Conservation (phyloP, 371 early-diverging fungal genomes). For the Mortierella sp. region DNA sequence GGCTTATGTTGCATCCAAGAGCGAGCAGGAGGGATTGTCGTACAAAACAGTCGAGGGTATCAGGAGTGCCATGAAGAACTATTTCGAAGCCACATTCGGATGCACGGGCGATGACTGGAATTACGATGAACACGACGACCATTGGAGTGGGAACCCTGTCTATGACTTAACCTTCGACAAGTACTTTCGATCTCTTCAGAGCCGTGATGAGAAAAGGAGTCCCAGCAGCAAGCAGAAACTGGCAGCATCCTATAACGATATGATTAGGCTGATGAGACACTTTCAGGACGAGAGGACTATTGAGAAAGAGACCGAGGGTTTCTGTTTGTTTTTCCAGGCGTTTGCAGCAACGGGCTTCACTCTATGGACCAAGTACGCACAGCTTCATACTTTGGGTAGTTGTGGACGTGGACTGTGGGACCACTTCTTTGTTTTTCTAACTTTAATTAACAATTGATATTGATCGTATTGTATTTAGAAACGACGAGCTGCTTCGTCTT, state of each 20-base stretch:
- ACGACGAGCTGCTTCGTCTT: not conserved
- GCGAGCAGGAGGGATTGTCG: not conserved
- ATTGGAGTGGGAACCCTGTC: conserved; percentile 16
- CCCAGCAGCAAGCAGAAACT: conserved; percentile 22
- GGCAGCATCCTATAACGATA: not conserved
- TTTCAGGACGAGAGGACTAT: conserved; percentile 4
- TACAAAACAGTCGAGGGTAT: conserved; percentile 22
- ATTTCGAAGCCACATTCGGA: conserved; percentile 8
- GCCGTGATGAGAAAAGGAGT: conserved; percentile 4
- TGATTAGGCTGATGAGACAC: conserved; percentile 6
- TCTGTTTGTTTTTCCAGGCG: conserved; percentile 13
- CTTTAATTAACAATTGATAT: too few species aligned
- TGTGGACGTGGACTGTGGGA: too few species aligned
- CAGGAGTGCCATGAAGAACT: conserved; percentile 19
- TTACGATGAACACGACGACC: not conserved
- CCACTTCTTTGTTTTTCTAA: too few species aligned
- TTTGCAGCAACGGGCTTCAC: not conserved
- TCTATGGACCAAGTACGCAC: not conserved
- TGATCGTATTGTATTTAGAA: too few species aligned
- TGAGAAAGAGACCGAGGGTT: not conserved
- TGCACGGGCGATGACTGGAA: conserved; percentile 14
- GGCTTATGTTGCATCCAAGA: conserved; percentile 14
- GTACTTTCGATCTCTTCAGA: conserved; percentile 14
- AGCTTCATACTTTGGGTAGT: too few species aligned
- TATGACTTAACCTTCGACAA: conserved; percentile 2